phyloP scores from a whole-genome alignment of 2,329 filamentous ascomycete genomes.

The Albophoma yamanashiensis region DNA sequence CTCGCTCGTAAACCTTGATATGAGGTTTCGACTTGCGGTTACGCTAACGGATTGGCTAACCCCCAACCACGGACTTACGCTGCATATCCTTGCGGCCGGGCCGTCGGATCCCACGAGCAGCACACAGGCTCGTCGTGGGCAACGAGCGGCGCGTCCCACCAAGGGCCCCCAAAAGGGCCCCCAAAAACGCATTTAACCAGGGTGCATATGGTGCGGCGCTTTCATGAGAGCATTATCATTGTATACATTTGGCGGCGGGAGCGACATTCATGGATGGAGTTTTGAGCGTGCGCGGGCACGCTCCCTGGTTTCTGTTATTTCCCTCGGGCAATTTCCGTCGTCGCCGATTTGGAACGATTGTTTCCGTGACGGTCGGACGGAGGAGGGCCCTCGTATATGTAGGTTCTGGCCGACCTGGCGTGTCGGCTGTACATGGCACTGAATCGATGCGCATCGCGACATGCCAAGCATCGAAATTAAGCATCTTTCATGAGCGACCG shows the following conservation, averaged over 20 bases:
- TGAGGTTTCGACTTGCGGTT: background rate
- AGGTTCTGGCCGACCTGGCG: background rate
- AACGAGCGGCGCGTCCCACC: background rate
- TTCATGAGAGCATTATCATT: background rate
- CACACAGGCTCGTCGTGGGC: background rate
- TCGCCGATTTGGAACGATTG: background rate
- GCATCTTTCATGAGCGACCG: background rate
- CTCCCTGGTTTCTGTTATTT: background rate
- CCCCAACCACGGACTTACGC: background rate
- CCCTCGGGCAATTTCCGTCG: background rate
- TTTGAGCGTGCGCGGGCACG: background rate
- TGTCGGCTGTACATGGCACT: background rate
- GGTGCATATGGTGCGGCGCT: background rate
- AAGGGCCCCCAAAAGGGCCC: background rate
- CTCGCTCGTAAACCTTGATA: background rate
- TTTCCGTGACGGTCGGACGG: background rate
- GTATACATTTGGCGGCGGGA: background rate
- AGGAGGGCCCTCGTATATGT: background rate
- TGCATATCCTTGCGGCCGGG: background rate
- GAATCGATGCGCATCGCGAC: background rate
- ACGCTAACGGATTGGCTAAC: background rate
- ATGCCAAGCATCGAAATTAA: background rate
- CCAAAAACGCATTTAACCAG: background rate
- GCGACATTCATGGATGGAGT: background rate
- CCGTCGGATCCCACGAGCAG: background rate